phyloP scores from a whole-genome alignment of 2,329 filamentous ascomycete genomes.

The Pestalotiopsis sp. region DNA sequence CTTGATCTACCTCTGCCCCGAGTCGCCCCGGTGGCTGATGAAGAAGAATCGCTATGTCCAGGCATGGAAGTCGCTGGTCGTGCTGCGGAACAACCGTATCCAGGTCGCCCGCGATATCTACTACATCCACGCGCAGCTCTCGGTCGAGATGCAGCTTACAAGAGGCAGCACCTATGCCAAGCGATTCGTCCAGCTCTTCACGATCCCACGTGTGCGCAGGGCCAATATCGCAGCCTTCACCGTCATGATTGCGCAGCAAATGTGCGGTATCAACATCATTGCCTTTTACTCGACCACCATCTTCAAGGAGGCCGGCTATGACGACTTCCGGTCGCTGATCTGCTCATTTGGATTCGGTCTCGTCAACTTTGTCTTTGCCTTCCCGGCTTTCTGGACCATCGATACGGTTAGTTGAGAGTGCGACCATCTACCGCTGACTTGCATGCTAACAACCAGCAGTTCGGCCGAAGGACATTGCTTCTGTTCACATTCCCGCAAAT shows the following conservation, averaged over 20 bases:
- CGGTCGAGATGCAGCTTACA: conserved; percentile 55
- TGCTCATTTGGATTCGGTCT: conserved; percentile 66
- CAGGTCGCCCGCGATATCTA: conserved; percentile 63
- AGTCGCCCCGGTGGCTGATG: conserved; percentile 66
- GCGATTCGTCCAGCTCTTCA: conserved; percentile 67
- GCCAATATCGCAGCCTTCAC: conserved; percentile 76
- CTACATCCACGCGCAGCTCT: conserved; percentile 64
- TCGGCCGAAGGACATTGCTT: conserved; percentile 62
- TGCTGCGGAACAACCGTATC: conserved; percentile 53
- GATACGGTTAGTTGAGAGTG: conserved; percentile 52
- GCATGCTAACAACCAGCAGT: conserved; percentile 50
- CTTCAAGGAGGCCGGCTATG: conserved; percentile 58
- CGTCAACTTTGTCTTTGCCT: conserved; percentile 65
- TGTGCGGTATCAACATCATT: conserved; percentile 48
- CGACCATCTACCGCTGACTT: conserved; percentile 56
- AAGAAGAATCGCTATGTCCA: conserved; percentile 63
- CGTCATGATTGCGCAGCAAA: conserved; percentile 79
- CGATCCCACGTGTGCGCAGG: conserved; percentile 66
- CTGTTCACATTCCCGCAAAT: conserved; percentile 68
- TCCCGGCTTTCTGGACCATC: conserved; percentile 65
- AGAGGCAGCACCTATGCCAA: conserved; percentile 56
- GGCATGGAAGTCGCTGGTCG: conserved; percentile 57
- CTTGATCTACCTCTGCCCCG: conserved; percentile 66
- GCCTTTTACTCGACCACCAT: conserved; percentile 66
- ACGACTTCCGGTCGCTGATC: conserved; percentile 54